Percentiles rank a stretch among this genome's conserved stretches.
Evolutionary conservation across 768 basidiomycete species (phyloP).

Genomic region (Asterophora lycoperdoides): DNA sequence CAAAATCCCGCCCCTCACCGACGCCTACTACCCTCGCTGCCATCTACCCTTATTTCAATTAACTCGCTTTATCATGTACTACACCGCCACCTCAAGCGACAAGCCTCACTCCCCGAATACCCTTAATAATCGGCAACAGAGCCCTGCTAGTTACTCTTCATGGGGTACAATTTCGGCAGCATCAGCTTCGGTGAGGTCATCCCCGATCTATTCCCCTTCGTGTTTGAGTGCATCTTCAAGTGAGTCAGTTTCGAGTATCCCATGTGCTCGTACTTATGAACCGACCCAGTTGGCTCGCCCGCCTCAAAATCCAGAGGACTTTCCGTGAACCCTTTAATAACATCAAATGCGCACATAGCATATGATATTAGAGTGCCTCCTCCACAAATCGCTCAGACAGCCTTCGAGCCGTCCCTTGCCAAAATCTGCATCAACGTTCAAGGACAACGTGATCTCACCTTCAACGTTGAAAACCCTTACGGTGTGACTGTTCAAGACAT

Average conservation of each 20-base stretch:
- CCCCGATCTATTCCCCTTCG: background rate
- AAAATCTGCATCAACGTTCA: slow-evolving; percentile 1
- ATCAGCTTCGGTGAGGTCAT: background rate
- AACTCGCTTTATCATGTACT: background rate
- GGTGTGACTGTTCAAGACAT: slow-evolving; percentile 2
- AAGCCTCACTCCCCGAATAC: background rate
- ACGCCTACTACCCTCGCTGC: background rate
- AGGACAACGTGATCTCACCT: slow-evolving; percentile 1
- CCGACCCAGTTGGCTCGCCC: slow-evolving; percentile 1
- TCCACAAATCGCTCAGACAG: background rate
- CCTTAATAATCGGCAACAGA: background rate
- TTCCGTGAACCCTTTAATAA: background rate
- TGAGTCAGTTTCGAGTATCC: background rate
- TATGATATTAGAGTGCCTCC: slow-evolving; percentile 1
- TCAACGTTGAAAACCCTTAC: background rate
- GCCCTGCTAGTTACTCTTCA: slow-evolving; percentile 1
- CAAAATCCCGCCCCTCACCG: background rate
- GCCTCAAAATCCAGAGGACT: background rate
- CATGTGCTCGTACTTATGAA: background rate
- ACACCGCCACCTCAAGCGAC: background rate
- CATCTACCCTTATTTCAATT: background rate
- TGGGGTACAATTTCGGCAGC: background rate
- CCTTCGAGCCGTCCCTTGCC: background rate
- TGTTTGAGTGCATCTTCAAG: background rate
- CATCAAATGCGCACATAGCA: background rate